Base-by-base conservation (phyloP, 1,139 yeast genomes). In the Hyphopichia wangnamkhiaoensis region DNA sequence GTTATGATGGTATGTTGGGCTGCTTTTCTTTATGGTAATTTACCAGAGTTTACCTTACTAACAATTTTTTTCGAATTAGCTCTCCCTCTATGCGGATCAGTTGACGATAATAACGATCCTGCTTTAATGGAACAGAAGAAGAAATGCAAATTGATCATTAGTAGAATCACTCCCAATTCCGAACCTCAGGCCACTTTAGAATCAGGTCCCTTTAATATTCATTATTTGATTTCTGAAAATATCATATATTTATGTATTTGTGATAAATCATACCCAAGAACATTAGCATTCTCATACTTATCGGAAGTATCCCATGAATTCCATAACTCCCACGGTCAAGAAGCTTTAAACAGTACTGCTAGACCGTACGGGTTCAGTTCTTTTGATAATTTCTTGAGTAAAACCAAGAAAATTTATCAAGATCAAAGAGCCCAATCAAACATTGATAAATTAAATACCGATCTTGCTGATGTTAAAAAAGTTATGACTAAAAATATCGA, bases 401-500 rank as follows among this genome's bases (percentile, higher is more conserved):
- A 91, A 65, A 90, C 98, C 4, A 88, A 84, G 56, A 86, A 89
- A 53, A 71, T 90, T 14, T 93, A 91, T 61, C 90, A 87, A 52
- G 97, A 93, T 61, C 88, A 91, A 46, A 76, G 96, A 43, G 96
- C 96, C 1, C 94, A 90, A 48, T 80, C 84, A 34, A 93, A 90
- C 55, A 71, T 93, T 55, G 97, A 93, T 63, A 82, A 80, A 57
- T 71, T 93, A 50, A 90, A 91, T 62, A 79, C 80, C 37, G 98
- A 94, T 54, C 72, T 93, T 50, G 90, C 87, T 37, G 98, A 94
- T 53, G 98, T 94, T 36, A 90, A 93, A 51, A 82, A 87, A 52
- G 95, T 93, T 43, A 88, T 93, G 96, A 89, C 96, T 42, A 91
- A 91, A 54, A 93, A 93, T 61, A 93, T 93, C 42, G 98, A 93